Evolutionary conservation across 768 basidiomycete genomes (phyloP).

Genomic region (Pholiota molesta): DNA sequence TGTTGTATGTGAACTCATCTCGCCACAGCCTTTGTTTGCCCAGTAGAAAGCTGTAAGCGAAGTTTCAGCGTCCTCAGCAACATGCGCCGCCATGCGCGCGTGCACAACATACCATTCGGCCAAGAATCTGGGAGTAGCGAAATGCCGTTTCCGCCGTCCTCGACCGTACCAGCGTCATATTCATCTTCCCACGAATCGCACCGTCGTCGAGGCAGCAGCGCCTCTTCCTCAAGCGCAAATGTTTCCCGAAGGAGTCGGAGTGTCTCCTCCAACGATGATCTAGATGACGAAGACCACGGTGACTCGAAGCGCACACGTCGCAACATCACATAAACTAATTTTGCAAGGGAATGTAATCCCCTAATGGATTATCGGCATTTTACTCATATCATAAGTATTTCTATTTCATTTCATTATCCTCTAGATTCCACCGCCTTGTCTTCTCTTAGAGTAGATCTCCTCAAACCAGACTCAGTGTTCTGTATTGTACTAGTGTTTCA

Average conservation of each 20-base stretch:
- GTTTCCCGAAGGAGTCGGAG: conserved; percentile 44
- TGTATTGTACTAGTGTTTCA: conserved; percentile 4
- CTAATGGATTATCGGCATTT: neutral
- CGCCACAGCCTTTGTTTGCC: conserved; percentile 71
- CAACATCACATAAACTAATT: neutral
- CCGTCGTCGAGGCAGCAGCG: conserved; percentile 39
- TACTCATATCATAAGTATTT: conserved; percentile 1
- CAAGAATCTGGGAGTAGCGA: conserved; percentile 1
- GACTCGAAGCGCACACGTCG: conserved; percentile 35
- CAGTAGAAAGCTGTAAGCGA: conserved; percentile 74
- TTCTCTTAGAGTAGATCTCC: neutral
- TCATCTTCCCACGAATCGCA: conserved; percentile 27
- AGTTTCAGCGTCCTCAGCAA: conserved; percentile 88
- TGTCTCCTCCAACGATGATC: conserved; percentile 39
- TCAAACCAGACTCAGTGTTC: neutral
- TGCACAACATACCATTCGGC: conserved; percentile 43
- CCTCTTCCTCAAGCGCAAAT: conserved; percentile 41
- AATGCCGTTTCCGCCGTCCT: neutral
- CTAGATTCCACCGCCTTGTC: conserved; percentile 3
- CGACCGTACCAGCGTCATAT: conserved; percentile 3
- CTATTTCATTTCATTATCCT: neutral
- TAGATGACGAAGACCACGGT: conserved; percentile 17
- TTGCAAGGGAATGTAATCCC: neutral
- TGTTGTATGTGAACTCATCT: conserved; percentile 5
- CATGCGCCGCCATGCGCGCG: conserved; percentile 85